Evolutionary conservation across 345 rosid species (phyloP).

Genomic region (Hypericum androsaemum): DNA sequence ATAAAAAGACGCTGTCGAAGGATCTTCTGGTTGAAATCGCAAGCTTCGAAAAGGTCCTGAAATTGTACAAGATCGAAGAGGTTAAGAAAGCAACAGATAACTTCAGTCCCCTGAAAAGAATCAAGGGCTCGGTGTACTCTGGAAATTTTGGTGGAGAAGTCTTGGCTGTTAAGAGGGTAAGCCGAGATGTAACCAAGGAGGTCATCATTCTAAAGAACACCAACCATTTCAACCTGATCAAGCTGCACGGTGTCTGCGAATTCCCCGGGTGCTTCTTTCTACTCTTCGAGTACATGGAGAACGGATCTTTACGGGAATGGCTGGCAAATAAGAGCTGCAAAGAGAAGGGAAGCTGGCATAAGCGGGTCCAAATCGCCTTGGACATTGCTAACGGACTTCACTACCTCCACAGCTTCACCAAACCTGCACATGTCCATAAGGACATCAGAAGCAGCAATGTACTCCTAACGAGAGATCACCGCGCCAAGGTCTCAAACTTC

Average conservation of each 20-base stretch:
- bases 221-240: slow-evolving; percentile 37
- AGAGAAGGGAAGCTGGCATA: slow-evolving; percentile 20
- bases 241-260: slow-evolving; percentile 26
- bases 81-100: slow-evolving; percentile 21
- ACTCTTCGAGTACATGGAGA: slow-evolving; percentile 30
- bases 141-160: slow-evolving; percentile 20
- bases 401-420: slow-evolving; percentile 39
- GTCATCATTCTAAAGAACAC: slow-evolving; percentile 28
- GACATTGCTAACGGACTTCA: slow-evolving; percentile 39
- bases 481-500: slow-evolving; percentile 38
- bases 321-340: slow-evolving; percentile 7
- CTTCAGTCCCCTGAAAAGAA: slow-evolving; percentile 22
- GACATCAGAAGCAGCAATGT: slow-evolving; percentile 30
- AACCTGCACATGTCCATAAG: slow-evolving; percentile 33
- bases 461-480: slow-evolving; percentile 24
- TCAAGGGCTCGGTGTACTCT: slow-evolving; percentile 22
- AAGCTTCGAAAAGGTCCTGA: slow-evolving; percentile 19
- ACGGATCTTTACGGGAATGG: slow-evolving; percentile 35
- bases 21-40: slow-evolving; percentile 18
- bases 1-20: slow-evolving; percentile 5
- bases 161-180: slow-evolving; percentile 27
- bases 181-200: slow-evolving; percentile 26
- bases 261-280: slow-evolving; percentile 26
- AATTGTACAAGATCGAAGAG: slow-evolving; percentile 29
- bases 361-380: slow-evolving; percentile 32